Conservation (phyloP, 1,284 basidiomycete species). For the Heterobasidion parviporum region DNA sequence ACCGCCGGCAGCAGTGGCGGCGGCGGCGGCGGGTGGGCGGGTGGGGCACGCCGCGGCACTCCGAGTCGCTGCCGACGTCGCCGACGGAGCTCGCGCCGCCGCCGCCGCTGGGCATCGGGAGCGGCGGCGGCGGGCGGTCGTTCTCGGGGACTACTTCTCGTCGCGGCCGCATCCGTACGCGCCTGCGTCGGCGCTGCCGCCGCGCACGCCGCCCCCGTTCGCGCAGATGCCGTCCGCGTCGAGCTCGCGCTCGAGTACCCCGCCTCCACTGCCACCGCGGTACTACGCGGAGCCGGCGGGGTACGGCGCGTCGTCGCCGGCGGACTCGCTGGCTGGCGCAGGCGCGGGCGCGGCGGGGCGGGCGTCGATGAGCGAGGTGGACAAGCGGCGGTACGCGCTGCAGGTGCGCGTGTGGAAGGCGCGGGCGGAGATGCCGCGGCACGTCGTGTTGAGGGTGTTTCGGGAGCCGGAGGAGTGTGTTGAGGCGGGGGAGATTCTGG, state of each 20-base stretch:
- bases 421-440: conserved; percentile 41
- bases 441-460: conserved; percentile 56
- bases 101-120: background rate
- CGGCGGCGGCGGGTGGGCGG: background rate
- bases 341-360: background rate
- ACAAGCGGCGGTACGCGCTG: conserved; percentile 46
- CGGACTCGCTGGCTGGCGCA: background rate
- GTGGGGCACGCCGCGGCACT: conserved; percentile 1
- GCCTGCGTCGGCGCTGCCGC: conserved; percentile 9
- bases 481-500: conserved; percentile 33
- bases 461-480: conserved; percentile 57
- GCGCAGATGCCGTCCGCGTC: background rate
- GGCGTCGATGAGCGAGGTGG: conserved; percentile 33
- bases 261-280: background rate
- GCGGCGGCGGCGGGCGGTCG: conserved; percentile 1
- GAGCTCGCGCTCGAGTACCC: background rate
- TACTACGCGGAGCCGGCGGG: background rate
- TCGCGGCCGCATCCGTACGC: conserved; percentile 4
- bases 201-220: background rate
- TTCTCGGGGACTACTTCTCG: conserved; percentile 12
- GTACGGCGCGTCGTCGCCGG: background rate
- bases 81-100: conserved; percentile 4
- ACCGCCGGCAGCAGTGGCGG: too few relatives aligned
- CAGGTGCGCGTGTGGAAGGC: conserved; percentile 57
- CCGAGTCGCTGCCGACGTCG: conserved; percentile 1